Evolutionary conservation across 768 basidiomycete genomes (phyloP), one percentile per base, ranked within the genome.

Genomic region (Lactarius indigo): DNA sequence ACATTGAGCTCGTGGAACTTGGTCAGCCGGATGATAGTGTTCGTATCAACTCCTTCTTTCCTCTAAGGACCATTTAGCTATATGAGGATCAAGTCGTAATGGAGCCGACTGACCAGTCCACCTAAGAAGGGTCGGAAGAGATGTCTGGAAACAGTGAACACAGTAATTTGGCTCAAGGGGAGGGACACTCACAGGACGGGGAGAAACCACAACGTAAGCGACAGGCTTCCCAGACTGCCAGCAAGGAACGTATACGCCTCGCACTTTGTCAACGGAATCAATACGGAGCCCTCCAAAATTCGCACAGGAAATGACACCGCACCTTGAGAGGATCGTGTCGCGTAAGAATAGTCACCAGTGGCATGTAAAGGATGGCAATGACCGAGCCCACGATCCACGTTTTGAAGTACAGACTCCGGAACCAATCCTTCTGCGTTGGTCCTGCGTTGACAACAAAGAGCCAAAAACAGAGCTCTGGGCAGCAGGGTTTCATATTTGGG

Each of bases 1-100:
- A 93, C 92, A 70, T 94, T 94, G 47, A 93, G 76, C 72, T 94
- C 90, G 47, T 90, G 88, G 73, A 91, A 94, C 69, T 88, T 92
- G 41, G 87, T 87, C 59, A 94, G 76, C 26, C 91, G 85, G 26
- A 90, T 82, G 57, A 93, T 80, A 3, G 88, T 91, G 35, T 71
- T 79, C 20, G 71, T 80, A 61, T 93, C 91, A 10, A 91, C 87
- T 9, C 84, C 84, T 73, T 88, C 83, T 18, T 70, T 71, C 72
- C 82, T 83, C 89, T 91, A 70, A 33, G 15, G n/a, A 18, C 10
- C 8, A 5, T 28, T 55, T 9, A 69, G 61, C 44, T 15, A 52
- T 44, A 41, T 18, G 17, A 33, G 35, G 61, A 28, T 59, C 18
- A 23, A 50, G 65, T 55, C 33, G 33, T 12, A 37, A 59, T 47